Conservation (phyloP, 495 filamentous ascomycete species). For the Platismatia glauca region DNA sequence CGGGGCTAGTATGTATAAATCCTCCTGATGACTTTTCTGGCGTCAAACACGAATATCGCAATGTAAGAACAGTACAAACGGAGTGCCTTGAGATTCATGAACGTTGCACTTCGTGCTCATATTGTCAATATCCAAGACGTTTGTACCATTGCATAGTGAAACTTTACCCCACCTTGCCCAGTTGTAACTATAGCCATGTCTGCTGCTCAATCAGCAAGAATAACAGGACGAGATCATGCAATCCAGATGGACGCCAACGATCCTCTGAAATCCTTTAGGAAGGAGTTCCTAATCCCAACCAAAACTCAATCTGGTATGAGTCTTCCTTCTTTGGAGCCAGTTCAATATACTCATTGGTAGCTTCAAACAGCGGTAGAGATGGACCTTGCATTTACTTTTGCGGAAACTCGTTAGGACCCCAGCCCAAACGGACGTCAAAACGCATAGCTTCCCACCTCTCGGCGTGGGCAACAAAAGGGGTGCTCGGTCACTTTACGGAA, state of each 20-base stretch:
- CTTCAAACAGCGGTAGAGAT: constrained; percentile 27
- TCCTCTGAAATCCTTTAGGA: constrained; percentile 53
- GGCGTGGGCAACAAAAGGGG: constrained; percentile 89
- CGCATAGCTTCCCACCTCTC: constrained; percentile 70
- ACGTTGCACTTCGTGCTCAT: neutral
- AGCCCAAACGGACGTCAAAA: constrained; percentile 61
- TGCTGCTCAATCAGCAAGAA: neutral
- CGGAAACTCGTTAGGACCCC: constrained; percentile 92
- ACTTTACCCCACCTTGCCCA: neutral
- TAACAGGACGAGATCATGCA: constrained; percentile 41
- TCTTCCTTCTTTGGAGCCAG: constrained; percentile 31
- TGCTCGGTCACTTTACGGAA: constrained; percentile 84
- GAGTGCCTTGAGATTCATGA: neutral
- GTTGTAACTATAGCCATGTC: neutral
- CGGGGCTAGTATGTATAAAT: neutral
- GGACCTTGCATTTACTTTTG: constrained; percentile 72
- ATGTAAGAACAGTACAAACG: neutral
- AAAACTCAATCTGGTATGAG: constrained; percentile 63
- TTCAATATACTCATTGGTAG: constrained; percentile 10
- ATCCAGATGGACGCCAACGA: constrained; percentile 60
- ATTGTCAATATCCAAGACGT: neutral
- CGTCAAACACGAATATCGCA: neutral
- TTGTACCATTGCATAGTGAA: neutral
- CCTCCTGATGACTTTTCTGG: no score
- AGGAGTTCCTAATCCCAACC: constrained; percentile 79